Evolutionary conservation across 2,329 filamentous ascomycete species (phyloP).

Genomic region (Phaeosphaeriaceae sp.): DNA sequence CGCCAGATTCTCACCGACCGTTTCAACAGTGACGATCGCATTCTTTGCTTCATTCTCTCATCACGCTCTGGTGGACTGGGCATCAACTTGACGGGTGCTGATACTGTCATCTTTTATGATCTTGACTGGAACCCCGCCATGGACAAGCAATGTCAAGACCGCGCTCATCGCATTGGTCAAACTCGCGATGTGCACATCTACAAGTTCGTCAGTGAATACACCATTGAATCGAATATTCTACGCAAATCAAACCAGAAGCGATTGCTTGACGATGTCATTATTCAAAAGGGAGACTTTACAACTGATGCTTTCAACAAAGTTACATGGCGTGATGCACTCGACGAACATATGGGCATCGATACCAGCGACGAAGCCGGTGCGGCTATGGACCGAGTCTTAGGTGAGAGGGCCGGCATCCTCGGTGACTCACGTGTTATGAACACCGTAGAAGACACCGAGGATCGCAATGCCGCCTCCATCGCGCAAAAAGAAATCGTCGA

Average conservation of each 20-base stretch:
- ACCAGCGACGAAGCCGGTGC: slow-evolving; percentile 71
- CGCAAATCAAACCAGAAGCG: slow-evolving; percentile 97
- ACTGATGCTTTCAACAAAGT: slow-evolving; percentile 92
- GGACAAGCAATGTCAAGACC: slow-evolving; percentile 99
- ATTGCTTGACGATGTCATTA: slow-evolving; percentile 96
- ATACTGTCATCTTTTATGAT: slow-evolving; percentile 98
- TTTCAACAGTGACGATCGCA: slow-evolving; percentile 93
- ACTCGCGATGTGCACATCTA: slow-evolving; percentile 98
- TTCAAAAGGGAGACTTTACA: slow-evolving; percentile 97
- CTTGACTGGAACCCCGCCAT: slow-evolving; percentile 99
- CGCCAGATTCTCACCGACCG: slow-evolving; percentile 93
- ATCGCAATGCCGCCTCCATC: slow-evolving; percentile 83
- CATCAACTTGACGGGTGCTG: slow-evolving; percentile 94
- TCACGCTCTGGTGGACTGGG: slow-evolving; percentile 92
- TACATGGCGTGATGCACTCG: slow-evolving; percentile 71
- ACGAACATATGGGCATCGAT: slow-evolving; percentile 51
- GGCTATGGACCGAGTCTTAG: slow-evolving; percentile 86
- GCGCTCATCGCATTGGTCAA: slow-evolving; percentile 95
- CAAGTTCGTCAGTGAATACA: slow-evolving; percentile 66
- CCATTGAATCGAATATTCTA: slow-evolving; percentile 96
- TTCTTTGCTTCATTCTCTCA: slow-evolving; percentile 93
- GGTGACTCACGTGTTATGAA: slow-evolving; percentile 73
- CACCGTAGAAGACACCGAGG: slow-evolving; percentile 89
- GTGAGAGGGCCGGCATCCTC: slow-evolving; percentile 65
- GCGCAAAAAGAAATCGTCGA: slow-evolving; percentile 87